These are phyloP conservation scores for Ajuga chamaepitys DNA, from an alignment of 257 asterid species.

Conservation along the genomic window DNA sequence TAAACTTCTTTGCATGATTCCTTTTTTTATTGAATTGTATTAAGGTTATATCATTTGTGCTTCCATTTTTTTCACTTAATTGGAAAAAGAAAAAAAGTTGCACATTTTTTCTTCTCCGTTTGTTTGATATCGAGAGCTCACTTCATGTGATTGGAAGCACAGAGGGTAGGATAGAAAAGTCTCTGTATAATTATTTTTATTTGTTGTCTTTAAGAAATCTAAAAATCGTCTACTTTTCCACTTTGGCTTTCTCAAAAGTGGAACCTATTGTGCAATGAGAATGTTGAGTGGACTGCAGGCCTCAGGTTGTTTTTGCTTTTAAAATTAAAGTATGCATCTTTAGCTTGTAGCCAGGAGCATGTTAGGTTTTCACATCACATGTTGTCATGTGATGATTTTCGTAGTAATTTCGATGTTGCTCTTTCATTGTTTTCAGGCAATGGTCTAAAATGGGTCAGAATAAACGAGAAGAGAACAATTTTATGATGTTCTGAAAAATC, in stretches of 20 bases:
- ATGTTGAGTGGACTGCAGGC: neutral
- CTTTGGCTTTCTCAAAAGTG: neutral
- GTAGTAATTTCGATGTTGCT: neutral
- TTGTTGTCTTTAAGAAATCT: neutral
- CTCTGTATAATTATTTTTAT: neutral
- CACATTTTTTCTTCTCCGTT: too few species aligned
- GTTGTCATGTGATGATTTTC: neutral
- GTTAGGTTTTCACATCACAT: neutral
- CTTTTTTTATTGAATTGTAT: too few species aligned
- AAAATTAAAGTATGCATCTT: neutral
- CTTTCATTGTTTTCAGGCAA: constrained; percentile 32
- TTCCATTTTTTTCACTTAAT: too few species aligned
- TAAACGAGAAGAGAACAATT: constrained; percentile 69
- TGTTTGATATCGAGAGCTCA: neutral
- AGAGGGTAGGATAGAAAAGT: neutral
- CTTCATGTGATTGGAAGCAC: neutral
- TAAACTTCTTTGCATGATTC: too few species aligned
- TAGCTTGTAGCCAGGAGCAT: neutral
- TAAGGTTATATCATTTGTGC: too few species aligned
- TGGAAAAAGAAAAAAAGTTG: too few species aligned
- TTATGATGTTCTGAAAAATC: constrained; percentile 51
- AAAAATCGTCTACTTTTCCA: neutral
- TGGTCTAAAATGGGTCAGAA: constrained; percentile 52
- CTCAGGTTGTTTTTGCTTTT: neutral
- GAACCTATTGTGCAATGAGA: neutral